Percentiles rank a stretch among this genome's conserved stretches.
Evolutionary conservation across 2,329 filamentous ascomycete species (phyloP).

Genomic region (Passalora sequoiae): DNA sequence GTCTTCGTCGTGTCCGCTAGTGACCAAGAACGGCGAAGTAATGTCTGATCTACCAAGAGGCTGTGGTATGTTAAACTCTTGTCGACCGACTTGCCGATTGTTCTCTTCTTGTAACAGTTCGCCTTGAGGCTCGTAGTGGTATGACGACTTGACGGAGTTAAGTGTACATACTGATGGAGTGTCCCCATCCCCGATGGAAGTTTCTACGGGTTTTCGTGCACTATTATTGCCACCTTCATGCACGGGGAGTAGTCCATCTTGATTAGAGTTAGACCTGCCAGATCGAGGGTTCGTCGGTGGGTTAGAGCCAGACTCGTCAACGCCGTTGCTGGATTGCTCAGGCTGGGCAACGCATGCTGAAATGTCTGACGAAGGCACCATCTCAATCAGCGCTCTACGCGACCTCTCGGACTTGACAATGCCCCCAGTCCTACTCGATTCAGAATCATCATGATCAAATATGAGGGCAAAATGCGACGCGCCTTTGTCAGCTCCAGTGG

Average conservation of each 20-base stretch:
- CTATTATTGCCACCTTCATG: constrained; percentile 9
- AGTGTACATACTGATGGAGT: constrained; percentile 32
- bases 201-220: constrained; percentile 10
- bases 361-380: constrained; percentile 5
- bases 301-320: constrained; percentile 2
- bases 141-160: constrained; percentile 11
- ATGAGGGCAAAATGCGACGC: no score
- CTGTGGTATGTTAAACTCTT: constrained; percentile 38
- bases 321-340: background rate
- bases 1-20: constrained; percentile 6
- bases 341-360: background rate
- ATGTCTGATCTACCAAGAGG: constrained; percentile 10
- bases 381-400: no score
- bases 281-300: background rate
- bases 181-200: constrained; percentile 37
- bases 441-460: no score
- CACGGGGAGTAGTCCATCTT: constrained; percentile 8
- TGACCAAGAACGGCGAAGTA: constrained; percentile 12
- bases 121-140: constrained; percentile 43
- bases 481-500: no score
- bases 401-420: no score
- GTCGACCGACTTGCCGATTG: constrained; percentile 24
- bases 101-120: constrained; percentile 40
- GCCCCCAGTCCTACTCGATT: no score
- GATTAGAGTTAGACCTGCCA: constrained; percentile 1